These are phyloP conservation scores for Cucurbita maxima DNA, from an alignment of 306 rosid species.

Conservation along the genomic window DNA sequence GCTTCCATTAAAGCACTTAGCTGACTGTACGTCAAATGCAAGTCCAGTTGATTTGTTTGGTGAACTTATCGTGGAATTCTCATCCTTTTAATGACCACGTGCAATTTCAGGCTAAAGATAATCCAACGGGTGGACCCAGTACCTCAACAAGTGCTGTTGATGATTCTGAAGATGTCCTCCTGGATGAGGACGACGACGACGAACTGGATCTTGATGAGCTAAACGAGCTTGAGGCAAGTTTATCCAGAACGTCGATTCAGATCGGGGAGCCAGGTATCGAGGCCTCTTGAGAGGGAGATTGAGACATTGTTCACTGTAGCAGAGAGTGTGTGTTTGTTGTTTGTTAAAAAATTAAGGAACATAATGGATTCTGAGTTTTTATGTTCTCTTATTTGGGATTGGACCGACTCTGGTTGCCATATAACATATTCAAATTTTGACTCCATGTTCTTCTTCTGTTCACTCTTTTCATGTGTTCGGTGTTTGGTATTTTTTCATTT, in stretches of 20 bases:
- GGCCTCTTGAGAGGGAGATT: conserved; percentile 1
- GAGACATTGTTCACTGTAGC: background rate
- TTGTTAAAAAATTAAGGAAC: background rate
- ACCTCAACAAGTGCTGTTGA: conserved; percentile 7
- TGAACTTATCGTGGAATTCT: background rate
- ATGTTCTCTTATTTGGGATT: background rate
- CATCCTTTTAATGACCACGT: background rate
- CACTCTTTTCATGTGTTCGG: too few species aligned
- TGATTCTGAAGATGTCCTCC: conserved; percentile 1
- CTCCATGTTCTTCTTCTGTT: background rate
- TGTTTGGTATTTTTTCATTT: too few species aligned
- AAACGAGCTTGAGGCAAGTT: conserved; percentile 12
- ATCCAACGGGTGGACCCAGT: conserved; percentile 5
- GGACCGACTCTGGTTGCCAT: background rate
- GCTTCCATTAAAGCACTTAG: background rate
- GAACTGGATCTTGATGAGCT: conserved; percentile 9
- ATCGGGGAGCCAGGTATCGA: conserved; percentile 8
- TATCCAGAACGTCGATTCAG: conserved; percentile 7
- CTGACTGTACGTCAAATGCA: background rate
- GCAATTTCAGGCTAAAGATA: conserved; percentile 2
- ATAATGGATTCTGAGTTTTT: background rate
- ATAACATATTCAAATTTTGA: conserved; percentile 8
- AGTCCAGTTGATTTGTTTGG: background rate
- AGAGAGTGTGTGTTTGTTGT: background rate
- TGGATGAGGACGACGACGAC: conserved; percentile 10